Evolutionary conservation across 495 filamentous ascomycete genomes (phyloP).

Genomic region (Sphaerosporella brunnea): DNA sequence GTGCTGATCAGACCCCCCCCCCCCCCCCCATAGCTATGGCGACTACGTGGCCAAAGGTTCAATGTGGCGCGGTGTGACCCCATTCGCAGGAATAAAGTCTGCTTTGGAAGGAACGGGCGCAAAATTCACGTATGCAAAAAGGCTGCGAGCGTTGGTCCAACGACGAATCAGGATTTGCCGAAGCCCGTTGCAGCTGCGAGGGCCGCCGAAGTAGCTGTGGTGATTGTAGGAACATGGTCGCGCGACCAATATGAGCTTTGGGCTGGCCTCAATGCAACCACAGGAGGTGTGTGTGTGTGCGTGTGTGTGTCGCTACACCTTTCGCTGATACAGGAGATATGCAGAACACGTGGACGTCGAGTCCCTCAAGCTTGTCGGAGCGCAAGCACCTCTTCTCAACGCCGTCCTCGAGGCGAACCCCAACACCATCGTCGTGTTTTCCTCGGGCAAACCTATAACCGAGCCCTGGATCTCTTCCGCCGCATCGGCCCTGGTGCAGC

Average conservation of each 20-base stretch:
- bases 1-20: too few relatives aligned
- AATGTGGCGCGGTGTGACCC: constrained; percentile 42
- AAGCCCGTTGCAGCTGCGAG: constrained; percentile 45
- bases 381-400: constrained; percentile 44
- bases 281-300: constrained; percentile 13
- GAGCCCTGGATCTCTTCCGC: constrained; percentile 46
- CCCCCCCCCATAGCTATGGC: constrained; percentile 41
- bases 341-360: constrained; percentile 47
- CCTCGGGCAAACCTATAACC: constrained; percentile 50
- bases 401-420: constrained; percentile 46
- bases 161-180: constrained; percentile 41
- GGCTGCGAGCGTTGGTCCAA: constrained; percentile 59
- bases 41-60: constrained; percentile 48
- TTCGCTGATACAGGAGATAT: too few relatives aligned
- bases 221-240: constrained; percentile 59
- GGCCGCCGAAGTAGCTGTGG: constrained; percentile 49
- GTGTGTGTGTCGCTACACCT: too few relatives aligned
- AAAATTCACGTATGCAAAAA: constrained; percentile 42
- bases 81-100: constrained; percentile 45
- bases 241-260: constrained; percentile 51
- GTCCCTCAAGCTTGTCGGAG: constrained; percentile 47
- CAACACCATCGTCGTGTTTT: constrained; percentile 51
- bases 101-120: constrained; percentile 35
- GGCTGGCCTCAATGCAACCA: constrained; percentile 48
- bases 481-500: constrained; percentile 45